Conservation (phyloP, 2,329 filamentous ascomycete genomes). For the Pyricularia grisea region DNA sequence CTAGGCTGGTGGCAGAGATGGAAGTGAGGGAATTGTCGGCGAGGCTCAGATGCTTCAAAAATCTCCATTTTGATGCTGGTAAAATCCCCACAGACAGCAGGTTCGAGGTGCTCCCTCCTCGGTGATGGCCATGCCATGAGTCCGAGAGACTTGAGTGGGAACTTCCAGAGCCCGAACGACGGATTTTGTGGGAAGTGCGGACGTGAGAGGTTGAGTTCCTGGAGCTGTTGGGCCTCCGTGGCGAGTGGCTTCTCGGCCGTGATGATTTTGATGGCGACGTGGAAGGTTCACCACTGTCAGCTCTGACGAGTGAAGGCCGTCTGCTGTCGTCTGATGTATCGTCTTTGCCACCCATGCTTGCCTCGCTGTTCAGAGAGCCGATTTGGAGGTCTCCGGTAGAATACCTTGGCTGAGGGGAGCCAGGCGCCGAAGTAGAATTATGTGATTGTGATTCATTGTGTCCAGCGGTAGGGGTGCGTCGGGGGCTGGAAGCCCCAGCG, state of each 20-base stretch:
- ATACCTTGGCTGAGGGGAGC: constrained; percentile 43
- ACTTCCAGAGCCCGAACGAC: constrained; percentile 83
- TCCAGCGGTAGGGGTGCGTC: constrained; percentile 52
- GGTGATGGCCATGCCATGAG: constrained; percentile 52
- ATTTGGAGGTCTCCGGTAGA: constrained; percentile 41
- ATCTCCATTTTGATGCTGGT: constrained; percentile 86
- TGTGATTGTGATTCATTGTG: constrained; percentile 58
- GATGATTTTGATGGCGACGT: constrained; percentile 32
- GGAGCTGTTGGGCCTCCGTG: constrained; percentile 65
- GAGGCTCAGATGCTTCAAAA: constrained; percentile 82
- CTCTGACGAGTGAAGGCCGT: constrained; percentile 33
- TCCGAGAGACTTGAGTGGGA: constrained; percentile 73
- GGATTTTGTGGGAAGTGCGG: constrained; percentile 64
- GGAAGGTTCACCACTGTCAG: constrained; percentile 36
- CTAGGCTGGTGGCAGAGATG: constrained; percentile 65
- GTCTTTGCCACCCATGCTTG: constrained; percentile 32
- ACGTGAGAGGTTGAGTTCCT: constrained; percentile 60
- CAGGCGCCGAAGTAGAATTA: constrained; percentile 59
- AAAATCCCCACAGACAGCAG: constrained; percentile 62
- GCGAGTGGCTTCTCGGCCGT: constrained; percentile 70
- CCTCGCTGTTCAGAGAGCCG: constrained; percentile 50
- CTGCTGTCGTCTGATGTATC: constrained; percentile 23
- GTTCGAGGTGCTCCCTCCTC: constrained; percentile 63
- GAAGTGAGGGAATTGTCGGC: constrained; percentile 85
- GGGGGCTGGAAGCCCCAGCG: constrained; percentile 40